These are phyloP conservation scores for Lasiosphaeria miniovina DNA, from an alignment of 495 filamentous ascomycete species.

Conservation along the genomic window DNA sequence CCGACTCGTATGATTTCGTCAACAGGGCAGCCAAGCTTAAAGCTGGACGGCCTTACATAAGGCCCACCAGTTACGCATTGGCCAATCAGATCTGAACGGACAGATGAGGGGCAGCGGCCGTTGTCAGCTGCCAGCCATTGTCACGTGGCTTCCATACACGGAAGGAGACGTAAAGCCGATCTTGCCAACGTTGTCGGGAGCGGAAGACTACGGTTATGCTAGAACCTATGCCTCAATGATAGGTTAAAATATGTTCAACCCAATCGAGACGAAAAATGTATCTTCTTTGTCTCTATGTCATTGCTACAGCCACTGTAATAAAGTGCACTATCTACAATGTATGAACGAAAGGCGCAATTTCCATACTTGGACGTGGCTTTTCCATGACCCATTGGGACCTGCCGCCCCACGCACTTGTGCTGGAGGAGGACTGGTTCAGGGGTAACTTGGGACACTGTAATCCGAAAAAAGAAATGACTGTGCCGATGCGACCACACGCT, in stretches of 20 bases:
- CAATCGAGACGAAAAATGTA: no score
- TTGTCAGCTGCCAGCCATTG: neutral
- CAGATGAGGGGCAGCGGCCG: neutral
- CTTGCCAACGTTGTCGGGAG: no score
- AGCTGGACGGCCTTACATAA: constrained; percentile 21
- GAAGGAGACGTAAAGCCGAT: neutral
- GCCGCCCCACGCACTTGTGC: neutral
- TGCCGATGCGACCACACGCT: constrained; percentile 2
- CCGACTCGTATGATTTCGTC: constrained; percentile 24
- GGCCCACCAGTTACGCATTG: neutral
- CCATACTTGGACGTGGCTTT: no score
- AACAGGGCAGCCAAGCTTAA: constrained; percentile 2
- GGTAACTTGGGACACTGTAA: constrained; percentile 11
- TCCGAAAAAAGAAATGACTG: constrained; percentile 12
- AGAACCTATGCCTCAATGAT: no score
- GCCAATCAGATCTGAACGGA: neutral
- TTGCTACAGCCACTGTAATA: no score
- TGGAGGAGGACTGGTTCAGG: constrained; percentile 9
- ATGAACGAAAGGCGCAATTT: no score
- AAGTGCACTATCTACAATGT: no score
- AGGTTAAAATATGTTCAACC: no score
- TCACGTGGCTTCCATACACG: neutral
- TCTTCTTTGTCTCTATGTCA: no score
- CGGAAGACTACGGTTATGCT: no score
- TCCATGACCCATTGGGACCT: no score